Conservation (phyloP, 495 filamentous ascomycete species). For the Aspergillus affinis region DNA sequence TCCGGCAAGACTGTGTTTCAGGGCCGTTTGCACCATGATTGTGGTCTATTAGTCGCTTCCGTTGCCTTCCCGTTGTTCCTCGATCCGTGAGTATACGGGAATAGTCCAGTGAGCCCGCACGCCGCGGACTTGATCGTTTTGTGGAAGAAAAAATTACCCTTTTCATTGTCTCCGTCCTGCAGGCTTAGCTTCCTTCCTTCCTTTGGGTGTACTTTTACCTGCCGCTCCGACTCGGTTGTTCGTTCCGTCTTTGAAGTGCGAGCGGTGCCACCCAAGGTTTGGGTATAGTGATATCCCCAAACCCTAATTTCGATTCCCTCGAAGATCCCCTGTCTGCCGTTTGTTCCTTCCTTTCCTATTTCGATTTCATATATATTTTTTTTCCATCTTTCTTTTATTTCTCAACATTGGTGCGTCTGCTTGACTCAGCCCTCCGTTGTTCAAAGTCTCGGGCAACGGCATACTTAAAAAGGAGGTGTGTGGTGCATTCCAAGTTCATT, state of each 20-base stretch:
- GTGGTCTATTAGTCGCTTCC: conserved; percentile 27
- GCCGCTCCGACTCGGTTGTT: neutral
- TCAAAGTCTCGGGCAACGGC: neutral
- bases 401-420: neutral
- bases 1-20: conserved; percentile 26
- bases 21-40: conserved; percentile 33
- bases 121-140: conserved; percentile 14
- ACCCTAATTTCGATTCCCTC: neutral
- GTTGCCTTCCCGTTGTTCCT: conserved; percentile 20
- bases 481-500: neutral
- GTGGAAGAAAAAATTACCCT: conserved; percentile 12
- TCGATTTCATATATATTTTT: neutral
- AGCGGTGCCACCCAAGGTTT: neutral
- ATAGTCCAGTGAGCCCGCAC: conserved; percentile 16
- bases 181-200: neutral
- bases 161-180: conserved; percentile 2
- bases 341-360: neutral
- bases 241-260: neutral
- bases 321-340: neutral
- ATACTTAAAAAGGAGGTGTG: conserved; percentile 1
- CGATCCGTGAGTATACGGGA: conserved; percentile 19
- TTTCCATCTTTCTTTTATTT: neutral
- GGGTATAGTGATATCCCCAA: conserved; percentile 3
- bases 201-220: neutral
- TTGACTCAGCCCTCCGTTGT: neutral